Percentiles rank a stretch among this genome's conserved stretches.
Evolutionary conservation across 495 filamentous ascomycete species (phyloP).

Genomic region (Podospora pseudoanserina): DNA sequence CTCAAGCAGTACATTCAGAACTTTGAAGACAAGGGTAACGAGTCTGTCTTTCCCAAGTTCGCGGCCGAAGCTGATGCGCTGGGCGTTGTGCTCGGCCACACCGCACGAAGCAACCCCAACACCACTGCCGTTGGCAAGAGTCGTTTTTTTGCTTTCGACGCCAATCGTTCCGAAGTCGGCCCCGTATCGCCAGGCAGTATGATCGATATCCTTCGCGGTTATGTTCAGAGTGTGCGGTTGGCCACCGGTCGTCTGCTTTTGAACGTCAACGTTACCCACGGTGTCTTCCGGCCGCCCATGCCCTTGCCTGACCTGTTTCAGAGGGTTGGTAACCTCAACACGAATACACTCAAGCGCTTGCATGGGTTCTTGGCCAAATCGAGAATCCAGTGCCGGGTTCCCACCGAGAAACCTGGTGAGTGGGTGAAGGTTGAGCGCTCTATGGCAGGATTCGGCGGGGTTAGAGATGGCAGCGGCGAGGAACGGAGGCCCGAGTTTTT

Average conservation of each 20-base stretch:
- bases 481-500: not conserved
- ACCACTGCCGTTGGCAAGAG: constrained; percentile 37
- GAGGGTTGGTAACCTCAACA: not conserved
- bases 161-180: constrained; percentile 18
- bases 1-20: constrained; percentile 51
- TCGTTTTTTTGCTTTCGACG: constrained; percentile 42
- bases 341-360: constrained; percentile 14
- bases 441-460: constrained; percentile 45
- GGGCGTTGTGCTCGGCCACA: constrained; percentile 46
- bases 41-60: constrained; percentile 40
- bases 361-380: constrained; percentile 47
- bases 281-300: constrained; percentile 40
- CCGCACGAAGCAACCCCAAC: constrained; percentile 32
- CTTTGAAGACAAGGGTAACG: constrained; percentile 38
- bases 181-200: constrained; percentile 34
- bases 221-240: constrained; percentile 62
- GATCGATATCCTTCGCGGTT: constrained; percentile 56
- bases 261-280: constrained; percentile 55
- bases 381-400: constrained; percentile 40
- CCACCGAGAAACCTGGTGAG: constrained; percentile 36
- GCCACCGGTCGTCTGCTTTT: constrained; percentile 62
- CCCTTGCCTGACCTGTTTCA: constrained; percentile 26
- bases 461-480: constrained; percentile 15
- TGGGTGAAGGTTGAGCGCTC: constrained; percentile 38
- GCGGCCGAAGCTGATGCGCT: constrained; percentile 45